Evolutionary conservation across 2,329 filamentous ascomycete genomes (phyloP), one percentile per base, ranked within the genome.

Genomic region (Aspergillus persii): DNA sequence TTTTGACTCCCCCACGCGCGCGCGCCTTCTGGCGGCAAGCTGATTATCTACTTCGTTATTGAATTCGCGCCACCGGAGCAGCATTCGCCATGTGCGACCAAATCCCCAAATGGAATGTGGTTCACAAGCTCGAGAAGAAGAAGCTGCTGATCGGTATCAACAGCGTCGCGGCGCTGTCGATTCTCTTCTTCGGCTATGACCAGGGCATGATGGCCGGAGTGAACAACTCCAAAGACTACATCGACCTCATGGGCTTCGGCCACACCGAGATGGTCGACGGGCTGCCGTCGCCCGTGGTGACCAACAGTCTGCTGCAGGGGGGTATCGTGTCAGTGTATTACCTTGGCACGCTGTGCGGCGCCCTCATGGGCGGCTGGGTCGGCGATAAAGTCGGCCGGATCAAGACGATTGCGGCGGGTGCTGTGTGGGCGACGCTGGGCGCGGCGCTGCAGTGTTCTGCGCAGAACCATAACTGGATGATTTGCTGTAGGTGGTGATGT

Each of bases 381-480:
- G 87, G 86, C 11, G 87, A 90, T 69, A 79, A 78, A 52, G 77
- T 84, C 57, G 87, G 88, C 0, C 78, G 88, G 55, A 85, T 89
- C 63, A 84, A 80, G 67, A 86, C 86, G 0, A 89, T 90, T 66
- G 86, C 82, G 2, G 67, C 84, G 0, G 87, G 85, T 9, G 77
- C 83, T 27, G 66, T 79, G 2, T 88, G 83, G 84, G 84, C 80
- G 2, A 79, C 86, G 11, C 55, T 87, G 15, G 88, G 88, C 1
- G 89, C 88, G 0, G 74, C 77, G 15, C 71, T 92, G 61, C 89
- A 91, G 71, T 84, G 83, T 61, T 85, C 85, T 0, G 86, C 89
- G 0, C 81, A 85, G 74, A 89, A 89, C 63, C 78, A 84, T 48
- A 76, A 82, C 30, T 90, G 87, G 88, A 90, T 90, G 87, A 87